Percentiles rank a stretch among this genome's conserved stretches.
phyloP scores from a whole-genome alignment of 441 rosid species.

The Aleurites moluccanus region DNA sequence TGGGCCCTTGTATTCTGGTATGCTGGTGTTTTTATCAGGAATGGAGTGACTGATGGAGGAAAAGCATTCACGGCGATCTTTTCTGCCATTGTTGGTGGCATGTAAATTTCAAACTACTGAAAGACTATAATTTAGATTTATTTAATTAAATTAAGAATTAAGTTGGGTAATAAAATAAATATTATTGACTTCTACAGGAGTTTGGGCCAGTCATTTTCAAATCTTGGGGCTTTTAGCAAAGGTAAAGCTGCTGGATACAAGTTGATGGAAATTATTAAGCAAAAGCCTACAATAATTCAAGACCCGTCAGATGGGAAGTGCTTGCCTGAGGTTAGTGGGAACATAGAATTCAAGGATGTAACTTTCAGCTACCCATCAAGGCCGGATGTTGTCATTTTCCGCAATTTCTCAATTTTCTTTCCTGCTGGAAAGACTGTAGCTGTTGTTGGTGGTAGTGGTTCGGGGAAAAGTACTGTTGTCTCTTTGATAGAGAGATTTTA shows the following conservation, averaged over 20 bases:
- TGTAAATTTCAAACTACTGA: slow-evolving; percentile 48
- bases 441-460: slow-evolving; percentile 97
- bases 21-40: slow-evolving; percentile 97
- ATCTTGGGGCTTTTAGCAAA: slow-evolving; percentile 98
- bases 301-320: slow-evolving; percentile 69
- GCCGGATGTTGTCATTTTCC: slow-evolving; percentile 88
- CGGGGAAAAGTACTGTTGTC: slow-evolving; percentile 99
- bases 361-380: slow-evolving; percentile 96
- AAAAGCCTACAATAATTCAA: slow-evolving; percentile 79
- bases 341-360: slow-evolving; percentile 86
- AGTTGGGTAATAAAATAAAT: slow-evolving; percentile 6
- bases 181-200: slow-evolving; percentile 58
- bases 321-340: slow-evolving; percentile 77
- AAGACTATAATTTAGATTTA: background rate
- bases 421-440: slow-evolving; percentile 97
- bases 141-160: background rate
- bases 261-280: slow-evolving; percentile 91
- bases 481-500: slow-evolving; percentile 93
- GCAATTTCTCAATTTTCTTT: slow-evolving; percentile 81
- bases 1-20: slow-evolving; percentile 99
- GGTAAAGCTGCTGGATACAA: slow-evolving; percentile 96
- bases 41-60: slow-evolving; percentile 93
- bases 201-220: slow-evolving; percentile 97
- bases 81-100: slow-evolving; percentile 99
- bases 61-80: slow-evolving; percentile 97